Base-by-base conservation (phyloP, 169 alveolate genomes). In the Plasmodium gonderi region DNA sequence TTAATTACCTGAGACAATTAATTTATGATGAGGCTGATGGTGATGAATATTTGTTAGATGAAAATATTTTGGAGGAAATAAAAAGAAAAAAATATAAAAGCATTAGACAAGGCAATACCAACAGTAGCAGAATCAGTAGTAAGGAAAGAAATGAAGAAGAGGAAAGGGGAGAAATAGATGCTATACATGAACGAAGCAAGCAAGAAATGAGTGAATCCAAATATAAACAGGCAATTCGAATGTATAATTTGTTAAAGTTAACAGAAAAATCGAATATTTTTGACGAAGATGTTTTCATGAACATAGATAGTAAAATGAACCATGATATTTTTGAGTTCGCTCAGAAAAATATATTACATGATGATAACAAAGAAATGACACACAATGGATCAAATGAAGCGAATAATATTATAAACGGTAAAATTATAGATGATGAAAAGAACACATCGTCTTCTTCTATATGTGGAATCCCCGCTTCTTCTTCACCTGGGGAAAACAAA, bases 241-340 rank as follows among this genome's bases (percentile, higher is more conserved):
- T 85, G 78, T 85, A 85, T 64, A 85, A 85, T 54, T 54, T 85
- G 60, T 54, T 85, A 12, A 85, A 85, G 72, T 49, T 85, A 54
- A 85, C 77, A 64, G 87, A 85, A 29, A 85, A 74, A 85, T 42
- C 87, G 9, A 74, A n/a, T 31, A 38, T 85, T 47, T 85, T 85
- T 44, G 92, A 85, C 67, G 92, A 85, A 64, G 92, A 85, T 75
- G 92, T 85, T 49, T 85, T 85, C 42, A 85, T 85, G 92, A 85
- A 85, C 47, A 85, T 85, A 74, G 92, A 85, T 33, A 85, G 92
- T 77, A 85, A 85, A 85, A 85, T 85, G 9, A 85, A 85, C 45
- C 92, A 85, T 64, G 92, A 85, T 47, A 64, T 85, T 33, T 85
- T 65, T 54, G 72, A 85, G n/a, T 85, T 85, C 45, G 23, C 92